phyloP scores from a whole-genome alignment of 2,329 filamentous ascomycete genomes.

The Microcyclosporella mali region DNA sequence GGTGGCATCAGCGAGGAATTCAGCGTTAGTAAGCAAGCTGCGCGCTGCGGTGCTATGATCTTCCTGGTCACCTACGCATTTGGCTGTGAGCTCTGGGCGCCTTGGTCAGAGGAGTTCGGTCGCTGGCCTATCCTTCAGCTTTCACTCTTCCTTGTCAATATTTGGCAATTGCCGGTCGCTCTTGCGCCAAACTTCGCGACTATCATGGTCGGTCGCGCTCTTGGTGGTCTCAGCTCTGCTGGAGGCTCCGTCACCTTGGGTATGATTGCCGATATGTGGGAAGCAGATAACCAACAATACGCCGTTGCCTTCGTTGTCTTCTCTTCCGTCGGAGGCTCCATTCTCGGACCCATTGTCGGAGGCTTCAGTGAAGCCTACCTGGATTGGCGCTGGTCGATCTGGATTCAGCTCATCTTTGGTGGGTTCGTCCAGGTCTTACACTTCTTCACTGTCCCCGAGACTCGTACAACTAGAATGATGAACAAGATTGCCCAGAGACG shows the following conservation, averaged over 20 bases:
- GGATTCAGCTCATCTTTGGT: conserved; percentile 82
- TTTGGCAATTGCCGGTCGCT: conserved; percentile 48
- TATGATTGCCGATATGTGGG: conserved; percentile 61
- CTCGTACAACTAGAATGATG: conserved; percentile 71
- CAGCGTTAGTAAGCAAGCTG: conserved; percentile 41
- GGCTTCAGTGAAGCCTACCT: conserved; percentile 38
- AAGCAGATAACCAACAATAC: conserved; percentile 54
- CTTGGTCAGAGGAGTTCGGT: conserved; percentile 48
- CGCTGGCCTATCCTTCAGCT: conserved; percentile 48
- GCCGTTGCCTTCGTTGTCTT: conserved; percentile 56
- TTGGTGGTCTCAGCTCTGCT: conserved; percentile 56
- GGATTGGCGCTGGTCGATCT: conserved; percentile 71
- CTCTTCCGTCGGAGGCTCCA: conserved; percentile 33
- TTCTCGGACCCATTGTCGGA: conserved; percentile 34
- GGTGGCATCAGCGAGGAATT: conserved; percentile 42
- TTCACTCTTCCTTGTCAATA: conserved; percentile 48
- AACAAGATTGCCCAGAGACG: conserved; percentile 71
- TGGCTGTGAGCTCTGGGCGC: conserved; percentile 48
- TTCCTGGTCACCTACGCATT: conserved; percentile 51
- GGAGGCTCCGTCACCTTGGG: conserved; percentile 61
- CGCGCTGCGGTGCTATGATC: conserved; percentile 43
- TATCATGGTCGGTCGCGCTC: conserved; percentile 42
- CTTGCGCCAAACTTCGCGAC: conserved; percentile 42
- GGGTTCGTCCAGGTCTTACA: conserved; percentile 59
- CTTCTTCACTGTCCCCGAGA: conserved; percentile 66